Percentiles rank a stretch among this genome's conserved stretches.
Evolutionary conservation across 169 alveolate species (phyloP).

Genomic region (Babesia caballi): DNA sequence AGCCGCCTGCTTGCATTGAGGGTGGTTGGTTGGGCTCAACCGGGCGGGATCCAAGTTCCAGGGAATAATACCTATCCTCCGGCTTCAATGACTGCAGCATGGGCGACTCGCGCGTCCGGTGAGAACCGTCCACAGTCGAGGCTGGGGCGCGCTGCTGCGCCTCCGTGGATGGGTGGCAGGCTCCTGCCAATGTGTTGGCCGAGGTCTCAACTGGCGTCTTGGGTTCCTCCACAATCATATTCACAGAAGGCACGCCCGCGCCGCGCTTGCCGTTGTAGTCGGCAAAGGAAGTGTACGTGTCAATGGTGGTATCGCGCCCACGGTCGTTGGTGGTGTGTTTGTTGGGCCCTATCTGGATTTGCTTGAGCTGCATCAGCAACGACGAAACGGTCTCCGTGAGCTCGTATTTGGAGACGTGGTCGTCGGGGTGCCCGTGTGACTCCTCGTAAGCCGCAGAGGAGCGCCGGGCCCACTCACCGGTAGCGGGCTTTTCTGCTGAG

Average conservation of each 20-base stretch:
- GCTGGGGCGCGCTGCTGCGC: no score
- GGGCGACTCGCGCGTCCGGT: no score
- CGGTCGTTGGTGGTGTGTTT: background rate
- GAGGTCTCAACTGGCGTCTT: background rate
- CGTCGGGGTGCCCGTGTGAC: background rate
- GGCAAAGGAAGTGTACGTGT: background rate
- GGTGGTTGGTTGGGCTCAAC: no score
- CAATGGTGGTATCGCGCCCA: conserved; percentile 1
- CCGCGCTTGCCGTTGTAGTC: background rate
- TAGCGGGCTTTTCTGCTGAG: background rate
- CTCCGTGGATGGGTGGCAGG: no score
- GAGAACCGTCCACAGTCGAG: no score
- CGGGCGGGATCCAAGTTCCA: no score
- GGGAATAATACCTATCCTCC: no score
- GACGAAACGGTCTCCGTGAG: conserved; percentile 21
- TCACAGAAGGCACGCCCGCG: background rate
- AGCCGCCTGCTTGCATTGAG: no score
- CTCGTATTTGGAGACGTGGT: background rate
- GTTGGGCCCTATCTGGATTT: background rate
- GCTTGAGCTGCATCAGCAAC: conserved; percentile 20
- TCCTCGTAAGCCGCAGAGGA: background rate
- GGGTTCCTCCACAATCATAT: no score
- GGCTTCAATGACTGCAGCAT: no score
- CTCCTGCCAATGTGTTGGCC: no score
- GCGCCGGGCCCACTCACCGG: background rate